Base-by-base conservation (phyloP, 2,329 filamentous ascomycete species). In the Xylariomycetidae sp. region DNA sequence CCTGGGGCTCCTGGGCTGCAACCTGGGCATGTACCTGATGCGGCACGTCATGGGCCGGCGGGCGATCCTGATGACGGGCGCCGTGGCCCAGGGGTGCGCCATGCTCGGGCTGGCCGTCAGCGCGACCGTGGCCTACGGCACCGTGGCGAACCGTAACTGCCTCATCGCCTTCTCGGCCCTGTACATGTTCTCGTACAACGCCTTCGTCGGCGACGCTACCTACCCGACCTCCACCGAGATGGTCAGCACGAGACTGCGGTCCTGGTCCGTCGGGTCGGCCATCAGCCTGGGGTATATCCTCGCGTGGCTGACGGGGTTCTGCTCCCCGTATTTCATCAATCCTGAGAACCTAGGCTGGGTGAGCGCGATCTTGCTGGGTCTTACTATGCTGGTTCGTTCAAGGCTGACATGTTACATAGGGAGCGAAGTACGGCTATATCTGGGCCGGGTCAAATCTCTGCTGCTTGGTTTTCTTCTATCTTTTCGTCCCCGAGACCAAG, bases 251-350 rank as follows among this genome's bases (percentile, higher is more conserved):
- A 53, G 61, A 27, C 49, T 70, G 33, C 54, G 67, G 27, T 58
- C 62, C 2, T 67, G 67, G 52, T 70, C 67, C 0, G 67, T 72
- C 18, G 69, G 68, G n/a, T 61, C 59, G 6, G 67, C 69, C 8
- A 69, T 69, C 22, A 64, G 62, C 16, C 48, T 68, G 5, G 66
- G 66, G 1, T 72, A 72, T 41, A 56, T 69, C 18, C 60, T 69
- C 5, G 66, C 66, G 2, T 71, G 51, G 53, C 31, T 58, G 6
- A 52, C 48, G 7, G 48, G 49, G 5, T 57, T 54, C 31, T 50
- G 48, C 34, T 53, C 53, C 4, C 53, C 51, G 6, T 56, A 54
- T 32, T 56, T 53, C 18, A 56, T 54, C 25, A 54, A 56, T 26
- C 51, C 53, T 2, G 48, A 45, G 19, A 44, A 54, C 17, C 43